Evolutionary conservation across 805 yeast species (phyloP), one percentile per base, ranked within the genome.

Genomic region (Tanozyma kutaoensis): DNA sequence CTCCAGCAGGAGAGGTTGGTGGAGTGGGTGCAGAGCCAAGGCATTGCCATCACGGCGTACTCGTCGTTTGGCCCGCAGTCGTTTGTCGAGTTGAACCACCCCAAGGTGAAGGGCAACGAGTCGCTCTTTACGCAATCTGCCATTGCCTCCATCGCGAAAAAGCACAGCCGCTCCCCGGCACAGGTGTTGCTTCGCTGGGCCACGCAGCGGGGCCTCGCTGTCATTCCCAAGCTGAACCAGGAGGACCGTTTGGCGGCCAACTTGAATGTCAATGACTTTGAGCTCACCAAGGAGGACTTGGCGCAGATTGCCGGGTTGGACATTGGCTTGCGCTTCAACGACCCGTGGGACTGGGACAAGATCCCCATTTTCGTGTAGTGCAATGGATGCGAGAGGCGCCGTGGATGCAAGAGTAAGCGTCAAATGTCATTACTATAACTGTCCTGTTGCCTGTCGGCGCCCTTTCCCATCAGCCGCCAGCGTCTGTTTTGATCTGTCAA

Each of bases 11-110:
- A 66, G 33, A 62, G 62, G 39, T 7, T 15, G 7, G 17, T 15
- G 17, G 17, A 15, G 17, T 15, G 7, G 7, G 78, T 66, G 35
- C 67, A 76, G 46, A 41, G 52, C 23, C 54, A 66, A 36, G 73
- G 66, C 21, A 66, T 81, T 34, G 73, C 72, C 38, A 66, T 80
- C 37, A 78, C 80, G 28, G 93, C 75, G 12, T 80, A 81, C 58
- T 79, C 91, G 10, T 73, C 88, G 10, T 80, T 81, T 43, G 93
- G 93, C 21, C 88, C 91, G 14, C 80, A 75, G 52, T 76, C 86
- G 3, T 80, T 77, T 54, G 42, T 78, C 32, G 93, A 80, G 50
- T 49, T 78, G 46, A 61, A 66, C 45, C 59, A 55, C 33, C 56
- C 65, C 22, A 50, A 53, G 32, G 91, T 80, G 14, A 43, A 57